Conservation (phyloP, 2,329 filamentous ascomycete species). For the Emydomyces testavorans region DNA sequence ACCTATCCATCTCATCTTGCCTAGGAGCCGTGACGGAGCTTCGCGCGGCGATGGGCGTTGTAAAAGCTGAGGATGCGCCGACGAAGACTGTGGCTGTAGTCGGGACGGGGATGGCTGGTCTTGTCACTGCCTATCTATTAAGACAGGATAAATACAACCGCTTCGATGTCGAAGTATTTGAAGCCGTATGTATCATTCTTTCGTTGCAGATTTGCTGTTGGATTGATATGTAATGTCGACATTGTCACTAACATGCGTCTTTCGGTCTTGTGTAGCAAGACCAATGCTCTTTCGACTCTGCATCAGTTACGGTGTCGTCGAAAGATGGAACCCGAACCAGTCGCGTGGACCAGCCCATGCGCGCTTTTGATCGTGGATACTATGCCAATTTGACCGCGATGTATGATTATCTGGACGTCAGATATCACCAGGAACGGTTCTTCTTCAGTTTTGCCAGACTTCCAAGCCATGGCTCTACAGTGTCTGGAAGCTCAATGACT, state of each 20-base stretch:
- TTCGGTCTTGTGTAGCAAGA: slow-evolving; percentile 27
- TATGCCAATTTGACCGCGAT: slow-evolving; percentile 46
- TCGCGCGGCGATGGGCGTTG: no score
- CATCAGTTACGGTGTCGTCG: slow-evolving; percentile 31
- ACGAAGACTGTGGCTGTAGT: slow-evolving; percentile 34
- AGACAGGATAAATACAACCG: slow-evolving; percentile 30
- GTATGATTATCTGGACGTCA: slow-evolving; percentile 45
- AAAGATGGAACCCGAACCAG: slow-evolving; percentile 19
- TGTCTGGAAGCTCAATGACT: not conserved
- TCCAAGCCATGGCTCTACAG: not conserved
- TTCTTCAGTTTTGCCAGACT: slow-evolving; percentile 42
- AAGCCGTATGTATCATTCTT: slow-evolving; percentile 29
- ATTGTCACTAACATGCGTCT: slow-evolving; percentile 7
- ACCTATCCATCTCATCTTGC: no score
- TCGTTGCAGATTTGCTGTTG: not conserved
- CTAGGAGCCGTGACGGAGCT: no score
- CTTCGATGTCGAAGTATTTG: slow-evolving; percentile 37
- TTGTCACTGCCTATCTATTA: slow-evolving; percentile 39
- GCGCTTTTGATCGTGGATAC: slow-evolving; percentile 42
- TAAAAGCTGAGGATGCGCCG: slow-evolving; percentile 3
- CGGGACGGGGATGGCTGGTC: slow-evolving; percentile 41
- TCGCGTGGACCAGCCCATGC: slow-evolving; percentile 43
- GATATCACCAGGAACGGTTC: slow-evolving; percentile 42
- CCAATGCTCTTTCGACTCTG: slow-evolving; percentile 37
- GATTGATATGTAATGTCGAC: not conserved